phyloP scores from a whole-genome alignment of 2,329 filamentous ascomycete species.

The Zasmidium citrigriseum region DNA sequence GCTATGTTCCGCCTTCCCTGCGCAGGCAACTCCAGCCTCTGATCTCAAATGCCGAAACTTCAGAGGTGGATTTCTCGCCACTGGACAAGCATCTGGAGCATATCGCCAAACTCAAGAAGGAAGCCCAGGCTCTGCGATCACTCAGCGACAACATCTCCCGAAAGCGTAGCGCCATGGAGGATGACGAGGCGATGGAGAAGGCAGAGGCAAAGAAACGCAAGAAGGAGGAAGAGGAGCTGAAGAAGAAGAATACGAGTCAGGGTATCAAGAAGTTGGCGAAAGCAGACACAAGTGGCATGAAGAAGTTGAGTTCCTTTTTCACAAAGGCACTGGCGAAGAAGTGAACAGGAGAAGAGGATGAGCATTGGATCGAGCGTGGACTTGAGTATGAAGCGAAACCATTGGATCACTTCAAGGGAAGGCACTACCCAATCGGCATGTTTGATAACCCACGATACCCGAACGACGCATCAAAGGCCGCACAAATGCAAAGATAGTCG shows the following conservation, averaged over 20 bases:
- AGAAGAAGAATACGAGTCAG: slow-evolving; percentile 75
- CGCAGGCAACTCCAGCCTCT: slow-evolving; percentile 45
- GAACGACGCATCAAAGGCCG: too few relatives aligned
- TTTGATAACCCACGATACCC: not conserved
- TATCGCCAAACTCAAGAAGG: slow-evolving; percentile 67
- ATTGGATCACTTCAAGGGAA: too few relatives aligned
- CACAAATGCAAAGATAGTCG: not conserved
- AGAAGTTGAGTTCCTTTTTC: slow-evolving; percentile 95
- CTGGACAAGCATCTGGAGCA: slow-evolving; percentile 70
- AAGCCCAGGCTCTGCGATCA: slow-evolving; percentile 69
- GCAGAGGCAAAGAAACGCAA: slow-evolving; percentile 79
- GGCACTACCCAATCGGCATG: not conserved
- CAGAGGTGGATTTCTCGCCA: slow-evolving; percentile 64
- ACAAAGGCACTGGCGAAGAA: slow-evolving; percentile 54
- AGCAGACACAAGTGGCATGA: slow-evolving; percentile 90
- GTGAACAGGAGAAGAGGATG: too few relatives aligned
- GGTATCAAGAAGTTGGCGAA: slow-evolving; percentile 82
- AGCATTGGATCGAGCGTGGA: too few relatives aligned
- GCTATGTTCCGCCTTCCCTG: slow-evolving; percentile 58
- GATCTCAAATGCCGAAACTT: slow-evolving; percentile 38
- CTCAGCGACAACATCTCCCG: slow-evolving; percentile 66
- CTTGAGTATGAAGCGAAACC: too few relatives aligned
- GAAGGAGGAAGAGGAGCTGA: slow-evolving; percentile 85
- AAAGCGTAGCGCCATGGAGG: slow-evolving; percentile 59
- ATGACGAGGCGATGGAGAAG: slow-evolving; percentile 64